Evolutionary conservation across 352 stramenopile genomes (phyloP).

Genomic region (Phytophthora cryptogea): DNA sequence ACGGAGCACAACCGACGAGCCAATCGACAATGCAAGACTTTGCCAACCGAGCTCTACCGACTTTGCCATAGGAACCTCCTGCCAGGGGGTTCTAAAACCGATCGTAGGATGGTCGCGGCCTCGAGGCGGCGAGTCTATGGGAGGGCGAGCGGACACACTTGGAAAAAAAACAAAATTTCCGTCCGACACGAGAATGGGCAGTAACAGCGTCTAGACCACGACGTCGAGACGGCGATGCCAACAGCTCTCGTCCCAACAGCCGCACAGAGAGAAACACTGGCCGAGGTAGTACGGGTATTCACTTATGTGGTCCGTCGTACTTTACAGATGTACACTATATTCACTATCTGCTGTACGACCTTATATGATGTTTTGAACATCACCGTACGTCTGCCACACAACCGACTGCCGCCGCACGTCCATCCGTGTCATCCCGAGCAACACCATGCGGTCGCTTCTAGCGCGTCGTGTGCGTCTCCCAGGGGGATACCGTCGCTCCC

Average conservation of each 20-base stretch:
- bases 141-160: conserved; percentile 2
- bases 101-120: conserved; percentile 17
- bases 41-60: background rate
- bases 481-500: background rate
- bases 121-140: conserved; percentile 18
- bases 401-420: conserved; percentile 8
- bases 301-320: background rate
- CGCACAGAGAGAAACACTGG: conserved; percentile 5
- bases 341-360: no score
- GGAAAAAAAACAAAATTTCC: conserved; percentile 15
- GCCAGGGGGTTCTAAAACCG: conserved; percentile 7
- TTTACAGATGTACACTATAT: background rate
- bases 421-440: background rate
- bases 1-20: background rate
- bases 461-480: conserved; percentile 19
- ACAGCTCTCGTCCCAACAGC: background rate
- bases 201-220: conserved; percentile 6
- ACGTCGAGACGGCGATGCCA: background rate
- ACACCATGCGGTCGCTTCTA: conserved; percentile 26
- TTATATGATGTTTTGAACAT: background rate
- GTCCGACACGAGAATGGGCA: conserved; percentile 9
- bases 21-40: conserved; percentile 11
- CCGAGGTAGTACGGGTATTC: background rate
- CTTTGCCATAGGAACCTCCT: conserved; percentile 2
- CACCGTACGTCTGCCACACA: background rate